Conservation (phyloP, 768 basidiomycete genomes). For the Pisolithus marmoratus region DNA sequence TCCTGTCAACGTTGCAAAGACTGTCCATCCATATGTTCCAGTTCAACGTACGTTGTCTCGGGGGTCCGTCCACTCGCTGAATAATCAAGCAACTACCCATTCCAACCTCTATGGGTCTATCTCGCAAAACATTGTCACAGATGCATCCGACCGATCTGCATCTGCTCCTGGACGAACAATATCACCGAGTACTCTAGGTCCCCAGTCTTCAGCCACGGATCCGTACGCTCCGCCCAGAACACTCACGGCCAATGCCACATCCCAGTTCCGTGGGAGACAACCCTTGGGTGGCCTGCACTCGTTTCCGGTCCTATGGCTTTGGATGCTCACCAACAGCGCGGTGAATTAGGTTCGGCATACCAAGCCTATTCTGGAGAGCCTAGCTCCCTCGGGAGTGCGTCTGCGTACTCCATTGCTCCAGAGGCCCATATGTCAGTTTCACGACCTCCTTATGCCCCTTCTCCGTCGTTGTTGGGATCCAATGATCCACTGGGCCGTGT, state of each 20-base stretch:
- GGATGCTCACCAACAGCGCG: conserved; percentile 18
- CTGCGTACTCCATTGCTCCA: conserved; percentile 17
- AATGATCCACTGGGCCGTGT: conserved; percentile 80
- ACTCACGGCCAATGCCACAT: conserved; percentile 9
- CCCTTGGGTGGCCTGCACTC: conserved; percentile 39
- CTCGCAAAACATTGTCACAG: conserved; percentile 1
- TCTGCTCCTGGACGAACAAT: conserved; percentile 23
- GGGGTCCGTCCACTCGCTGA: conserved; percentile 17
- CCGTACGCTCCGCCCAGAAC: conserved; percentile 33
- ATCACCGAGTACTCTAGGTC: conserved; percentile 23
- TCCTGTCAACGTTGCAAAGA: neutral
- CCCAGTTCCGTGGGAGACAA: conserved; percentile 33
- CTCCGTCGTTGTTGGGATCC: conserved; percentile 73
- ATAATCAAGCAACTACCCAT: conserved; percentile 9
- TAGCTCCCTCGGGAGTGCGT: conserved; percentile 9
- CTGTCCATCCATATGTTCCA: conserved; percentile 1
- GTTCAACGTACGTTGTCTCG: conserved; percentile 19
- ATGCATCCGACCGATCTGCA: conserved; percentile 15
- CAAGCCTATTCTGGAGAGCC: conserved; percentile 15
- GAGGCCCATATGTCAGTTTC: conserved; percentile 29
- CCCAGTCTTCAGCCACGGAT: conserved; percentile 23
- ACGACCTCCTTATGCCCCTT: conserved; percentile 70
- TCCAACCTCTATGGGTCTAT: conserved; percentile 2
- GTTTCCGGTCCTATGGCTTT: conserved; percentile 23
- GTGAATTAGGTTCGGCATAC: conserved; percentile 22